phyloP scores from a whole-genome alignment of 169 alveolate species.

The Plasmodium malariae region DNA sequence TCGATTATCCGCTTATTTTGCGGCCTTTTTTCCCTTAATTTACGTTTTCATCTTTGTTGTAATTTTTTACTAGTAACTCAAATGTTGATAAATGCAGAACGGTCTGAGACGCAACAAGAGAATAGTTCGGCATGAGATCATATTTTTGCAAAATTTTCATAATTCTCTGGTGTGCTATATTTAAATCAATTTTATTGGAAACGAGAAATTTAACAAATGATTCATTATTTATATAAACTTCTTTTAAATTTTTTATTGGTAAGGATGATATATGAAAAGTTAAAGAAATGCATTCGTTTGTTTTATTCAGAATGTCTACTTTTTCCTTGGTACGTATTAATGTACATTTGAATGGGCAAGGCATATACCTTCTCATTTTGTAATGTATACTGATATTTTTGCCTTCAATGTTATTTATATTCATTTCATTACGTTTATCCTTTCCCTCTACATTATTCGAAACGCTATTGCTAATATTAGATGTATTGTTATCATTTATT shows the following conservation, averaged over 20 bases:
- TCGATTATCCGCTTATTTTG: neutral
- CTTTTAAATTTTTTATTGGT: conserved; percentile 67
- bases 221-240: conserved; percentile 53
- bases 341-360: conserved; percentile 49
- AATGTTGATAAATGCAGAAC: conserved; percentile 39
- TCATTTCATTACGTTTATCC: neutral
- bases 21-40: neutral
- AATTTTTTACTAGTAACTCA: conserved; percentile 14
- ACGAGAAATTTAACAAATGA: conserved; percentile 59
- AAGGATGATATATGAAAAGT: conserved; percentile 30
- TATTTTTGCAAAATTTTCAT: conserved; percentile 38
- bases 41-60: neutral
- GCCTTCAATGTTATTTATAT: neutral
- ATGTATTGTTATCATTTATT: neutral
- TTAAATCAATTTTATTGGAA: conserved; percentile 56
- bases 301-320: conserved; percentile 5
- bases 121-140: conserved; percentile 67
- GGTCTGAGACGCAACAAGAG: conserved; percentile 71
- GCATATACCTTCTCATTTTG: conserved; percentile 73
- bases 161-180: conserved; percentile 66
- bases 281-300: conserved; percentile 22
- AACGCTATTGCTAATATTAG: neutral
- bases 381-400: conserved; percentile 45
- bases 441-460: neutral
- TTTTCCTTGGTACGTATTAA: neutral